phyloP scores from a whole-genome alignment of 495 filamentous ascomycete species.

The Penicillium tannophilum region DNA sequence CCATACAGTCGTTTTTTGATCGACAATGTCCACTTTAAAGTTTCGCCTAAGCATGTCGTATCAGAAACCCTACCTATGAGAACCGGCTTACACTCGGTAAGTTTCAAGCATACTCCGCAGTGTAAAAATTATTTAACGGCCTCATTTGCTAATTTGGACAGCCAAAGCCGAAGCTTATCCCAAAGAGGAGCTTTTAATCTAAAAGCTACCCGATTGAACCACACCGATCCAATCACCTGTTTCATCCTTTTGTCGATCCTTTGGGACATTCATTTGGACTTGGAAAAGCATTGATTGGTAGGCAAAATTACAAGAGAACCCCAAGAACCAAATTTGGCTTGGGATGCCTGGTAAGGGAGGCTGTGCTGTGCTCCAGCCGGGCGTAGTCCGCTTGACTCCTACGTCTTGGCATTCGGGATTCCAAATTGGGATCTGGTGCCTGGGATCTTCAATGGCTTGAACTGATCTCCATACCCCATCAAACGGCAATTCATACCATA shows the following conservation, averaged over 20 bases:
- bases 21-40: conserved; percentile 2
- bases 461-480: background rate
- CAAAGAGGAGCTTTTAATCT: background rate
- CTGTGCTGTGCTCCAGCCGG: background rate
- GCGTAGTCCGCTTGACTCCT: background rate
- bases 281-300: background rate
- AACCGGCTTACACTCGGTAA: background rate
- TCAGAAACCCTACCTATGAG: conserved; percentile 14
- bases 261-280: background rate
- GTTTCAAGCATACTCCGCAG: conserved; percentile 6
- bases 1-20: background rate
- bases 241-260: background rate
- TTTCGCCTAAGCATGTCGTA: background rate
- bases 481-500: background rate
- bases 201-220: background rate
- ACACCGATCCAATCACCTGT: background rate
- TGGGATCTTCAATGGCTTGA: background rate
- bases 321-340: background rate
- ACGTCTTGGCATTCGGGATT: background rate
- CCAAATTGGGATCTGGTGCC: background rate
- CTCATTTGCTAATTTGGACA: background rate
- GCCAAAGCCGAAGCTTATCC: background rate
- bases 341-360: background rate
- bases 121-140: background rate
- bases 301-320: background rate